Conservation (phyloP, 106 monocot genomes). For the Vanilla planifolia region DNA sequence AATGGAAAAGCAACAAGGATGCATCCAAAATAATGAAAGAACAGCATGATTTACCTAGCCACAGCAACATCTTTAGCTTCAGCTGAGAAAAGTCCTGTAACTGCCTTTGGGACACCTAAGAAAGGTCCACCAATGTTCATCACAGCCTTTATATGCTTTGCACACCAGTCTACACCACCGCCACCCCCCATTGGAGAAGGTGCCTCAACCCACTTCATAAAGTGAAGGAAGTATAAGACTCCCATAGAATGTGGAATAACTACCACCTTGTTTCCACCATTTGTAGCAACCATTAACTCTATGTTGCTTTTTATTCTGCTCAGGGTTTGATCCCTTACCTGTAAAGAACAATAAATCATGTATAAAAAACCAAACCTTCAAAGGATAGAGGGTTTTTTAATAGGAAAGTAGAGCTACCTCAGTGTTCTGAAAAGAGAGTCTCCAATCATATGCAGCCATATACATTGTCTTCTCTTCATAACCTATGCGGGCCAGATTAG, state of each 20-base stretch:
- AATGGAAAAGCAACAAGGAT: background rate
- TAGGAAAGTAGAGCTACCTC: conserved; percentile 65
- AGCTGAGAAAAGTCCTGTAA: conserved; percentile 85
- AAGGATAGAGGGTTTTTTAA: too few relatives aligned
- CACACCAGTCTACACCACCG: conserved; percentile 85
- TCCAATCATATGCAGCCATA: conserved; percentile 99
- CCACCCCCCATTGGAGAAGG: conserved; percentile 89
- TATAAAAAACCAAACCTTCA: background rate
- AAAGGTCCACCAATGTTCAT: conserved; percentile 99
- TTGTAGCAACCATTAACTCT: conserved; percentile 89
- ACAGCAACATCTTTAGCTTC: conserved; percentile 99
- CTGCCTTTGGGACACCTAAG: conserved; percentile 95
- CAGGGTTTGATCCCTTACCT: conserved; percentile 88
- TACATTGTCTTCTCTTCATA: conserved; percentile 99
- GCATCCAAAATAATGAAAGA: background rate
- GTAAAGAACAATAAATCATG: conserved; percentile 11
- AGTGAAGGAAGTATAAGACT: conserved; percentile 91
- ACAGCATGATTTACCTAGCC: conserved; percentile 45
- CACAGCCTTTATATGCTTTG: conserved; percentile 93
- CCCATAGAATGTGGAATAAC: conserved; percentile 99
- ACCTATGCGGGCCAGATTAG: conserved; percentile 95
- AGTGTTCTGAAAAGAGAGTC: conserved; percentile 98
- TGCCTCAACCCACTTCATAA: conserved; percentile 99
- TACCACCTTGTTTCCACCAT: conserved; percentile 96
- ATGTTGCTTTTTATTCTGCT: conserved; percentile 98